Percentiles rank a stretch among this genome's conserved stretches.
phyloP scores from a whole-genome alignment of 148 eudicot genomes.

The Bassia scoparia region DNA sequence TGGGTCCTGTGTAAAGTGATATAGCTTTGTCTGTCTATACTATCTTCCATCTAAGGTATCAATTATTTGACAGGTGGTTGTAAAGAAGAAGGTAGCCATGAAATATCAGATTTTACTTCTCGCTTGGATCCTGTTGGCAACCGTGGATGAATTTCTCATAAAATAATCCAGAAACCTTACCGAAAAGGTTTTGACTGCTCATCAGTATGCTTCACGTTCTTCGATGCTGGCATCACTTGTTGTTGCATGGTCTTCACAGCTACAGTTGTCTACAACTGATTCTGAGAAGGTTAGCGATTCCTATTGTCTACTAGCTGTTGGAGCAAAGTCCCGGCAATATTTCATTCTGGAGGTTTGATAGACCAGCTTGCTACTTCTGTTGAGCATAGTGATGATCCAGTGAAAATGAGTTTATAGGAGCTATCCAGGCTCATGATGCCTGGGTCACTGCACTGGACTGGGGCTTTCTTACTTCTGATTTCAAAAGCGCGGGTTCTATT shows the following conservation, averaged over 20 bases:
- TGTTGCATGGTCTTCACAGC: slow-evolving; percentile 81
- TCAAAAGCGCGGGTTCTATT: slow-evolving; percentile 54
- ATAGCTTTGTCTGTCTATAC: background rate
- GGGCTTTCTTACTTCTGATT: slow-evolving; percentile 44
- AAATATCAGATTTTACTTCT: slow-evolving; percentile 13
- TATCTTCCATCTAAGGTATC: slow-evolving; percentile 7
- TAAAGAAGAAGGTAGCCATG: slow-evolving; percentile 10
- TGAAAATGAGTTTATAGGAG: slow-evolving; percentile 44
- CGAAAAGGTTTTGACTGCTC: slow-evolving; percentile 46
- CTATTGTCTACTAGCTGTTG: slow-evolving; percentile 73
- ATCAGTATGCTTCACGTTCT: slow-evolving; percentile 71
- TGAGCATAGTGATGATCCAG: slow-evolving; percentile 31
- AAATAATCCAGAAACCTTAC: slow-evolving; percentile 24
- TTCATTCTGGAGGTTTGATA: slow-evolving; percentile 66
- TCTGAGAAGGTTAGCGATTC: slow-evolving; percentile 24
- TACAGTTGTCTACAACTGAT: slow-evolving; percentile 30
- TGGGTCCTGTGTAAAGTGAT: background rate
- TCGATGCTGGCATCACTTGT: slow-evolving; percentile 64
- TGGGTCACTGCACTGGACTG: slow-evolving; percentile 80
- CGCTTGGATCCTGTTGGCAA: slow-evolving; percentile 27
- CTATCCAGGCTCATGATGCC: slow-evolving; percentile 56
- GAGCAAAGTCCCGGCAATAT: slow-evolving; percentile 71
- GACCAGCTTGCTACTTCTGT: slow-evolving; percentile 51
- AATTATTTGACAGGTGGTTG: slow-evolving; percentile 30
- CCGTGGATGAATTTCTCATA: slow-evolving; percentile 28